phyloP scores from a whole-genome alignment of 257 asterid species.

The Gynochthodes officinalis region DNA sequence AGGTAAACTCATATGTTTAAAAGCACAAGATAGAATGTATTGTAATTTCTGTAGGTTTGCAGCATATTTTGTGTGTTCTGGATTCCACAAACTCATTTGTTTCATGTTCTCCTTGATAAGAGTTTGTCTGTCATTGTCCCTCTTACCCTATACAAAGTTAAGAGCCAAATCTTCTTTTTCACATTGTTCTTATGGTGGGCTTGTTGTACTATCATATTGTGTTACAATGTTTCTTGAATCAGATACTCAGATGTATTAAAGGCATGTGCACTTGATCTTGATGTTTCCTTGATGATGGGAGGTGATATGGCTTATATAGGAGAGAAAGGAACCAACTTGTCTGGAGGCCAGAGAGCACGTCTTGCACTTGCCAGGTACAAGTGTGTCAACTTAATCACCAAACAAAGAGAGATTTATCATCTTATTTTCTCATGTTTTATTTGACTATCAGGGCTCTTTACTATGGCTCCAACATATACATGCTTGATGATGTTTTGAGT shows the following conservation, averaged over 20 bases:
- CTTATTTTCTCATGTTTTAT: slow-evolving; percentile 18
- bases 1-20: slow-evolving; percentile 38
- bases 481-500: slow-evolving; percentile 94
- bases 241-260: slow-evolving; percentile 69
- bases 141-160: background rate
- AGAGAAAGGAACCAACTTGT: slow-evolving; percentile 83
- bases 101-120: background rate
- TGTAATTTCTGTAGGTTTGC: background rate
- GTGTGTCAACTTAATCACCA: background rate
- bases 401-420: background rate
- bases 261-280: slow-evolving; percentile 69
- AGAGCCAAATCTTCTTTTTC: background rate
- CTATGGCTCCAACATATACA: slow-evolving; percentile 56
- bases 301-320: slow-evolving; percentile 89
- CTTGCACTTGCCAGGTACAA: slow-evolving; percentile 84
- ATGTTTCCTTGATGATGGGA: slow-evolving; percentile 80
- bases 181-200: background rate
- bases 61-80: background rate
- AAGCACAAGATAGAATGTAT: background rate
- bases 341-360: slow-evolving; percentile 95
- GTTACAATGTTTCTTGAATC: slow-evolving; percentile 7
- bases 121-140: background rate
- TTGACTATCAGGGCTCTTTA: slow-evolving; percentile 68
- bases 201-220: background rate
- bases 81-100: background rate